Base-by-base conservation (phyloP, 768 basidiomycete genomes). In the Boletus rufocinnamomeus region DNA sequence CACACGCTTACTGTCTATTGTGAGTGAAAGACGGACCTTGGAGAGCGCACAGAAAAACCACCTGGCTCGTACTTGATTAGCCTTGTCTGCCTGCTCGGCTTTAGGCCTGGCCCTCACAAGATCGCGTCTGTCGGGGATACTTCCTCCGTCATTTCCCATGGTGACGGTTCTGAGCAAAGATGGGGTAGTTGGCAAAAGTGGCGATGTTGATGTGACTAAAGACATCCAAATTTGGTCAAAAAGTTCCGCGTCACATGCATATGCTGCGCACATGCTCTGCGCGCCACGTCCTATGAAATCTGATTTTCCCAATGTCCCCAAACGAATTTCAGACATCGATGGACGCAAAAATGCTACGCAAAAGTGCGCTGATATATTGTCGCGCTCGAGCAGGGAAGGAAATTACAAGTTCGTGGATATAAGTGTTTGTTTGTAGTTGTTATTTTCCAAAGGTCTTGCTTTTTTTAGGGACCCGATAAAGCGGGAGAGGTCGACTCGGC, bases 41-140 rank as follows among this genome's bases (percentile, higher is more conserved):
- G 95, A 97, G 4, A 99, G 79, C 10, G 95, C 94, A 70, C 97
- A 99, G 71, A 91, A 94, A 60, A 91, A 84, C 94, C 93, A 98
- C 48, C 84, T 79, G 2, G 94, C 95, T 35, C 89, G 83, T 14
- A 87, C 85, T 67, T 96, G 89, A 66, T 94, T 94, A 2, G 92
- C 88, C 74, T 86, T 92, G 80, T 98, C 95, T 0, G 91, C 91
- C 66, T 91, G 85, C 72, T 94, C 92, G 21, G 88, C 87, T 80
- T 93, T 93, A 17, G 83, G 79, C 70, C 83, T 92, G 58, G 69
- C 88, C 61, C 78, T 80, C 13, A 93, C 91, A 23, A 93, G 77
- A 67, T 93, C 91, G 54, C 91, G 77, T 54, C 91, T 81, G 74
- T 93, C 91, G 5, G 91, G 89, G 58, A 93, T 92, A 67, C 89